phyloP scores from a whole-genome alignment of 108 stramenopile genomes.

The Skeletonema menzelii region DNA sequence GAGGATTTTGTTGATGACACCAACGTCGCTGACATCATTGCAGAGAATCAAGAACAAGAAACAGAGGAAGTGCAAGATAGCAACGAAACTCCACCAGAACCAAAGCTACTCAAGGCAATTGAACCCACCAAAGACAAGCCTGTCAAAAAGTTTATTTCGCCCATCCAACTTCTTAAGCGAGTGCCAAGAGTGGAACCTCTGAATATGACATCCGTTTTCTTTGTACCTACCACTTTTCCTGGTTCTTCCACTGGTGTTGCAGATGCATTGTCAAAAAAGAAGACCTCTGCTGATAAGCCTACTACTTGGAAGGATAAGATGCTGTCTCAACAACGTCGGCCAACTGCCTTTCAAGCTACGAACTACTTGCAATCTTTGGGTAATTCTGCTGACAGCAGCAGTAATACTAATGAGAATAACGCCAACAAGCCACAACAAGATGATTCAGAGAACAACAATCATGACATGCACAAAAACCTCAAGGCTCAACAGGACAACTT shows the following conservation, averaged over 20 bases:
- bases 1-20: neutral
- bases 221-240: too few species aligned
- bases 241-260: too few species aligned
- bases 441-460: neutral
- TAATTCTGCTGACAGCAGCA: slow-evolving; percentile 1
- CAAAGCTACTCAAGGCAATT: neutral
- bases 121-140: neutral
- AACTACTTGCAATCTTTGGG: neutral
- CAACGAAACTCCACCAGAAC: neutral
- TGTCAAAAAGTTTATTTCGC: neutral
- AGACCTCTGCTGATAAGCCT: neutral
- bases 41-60: neutral
- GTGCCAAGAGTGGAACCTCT: neutral
- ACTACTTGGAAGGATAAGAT: neutral
- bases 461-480: neutral
- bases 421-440: neutral
- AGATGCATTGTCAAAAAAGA: neutral
- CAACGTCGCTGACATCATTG: neutral
- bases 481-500: neutral
- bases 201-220: neutral
- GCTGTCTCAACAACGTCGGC: neutral
- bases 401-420: neutral
- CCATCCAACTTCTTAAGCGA: neutral
- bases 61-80: neutral
- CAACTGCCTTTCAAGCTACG: neutral